Evolutionary conservation across 1,284 basidiomycete species (phyloP), one percentile per base, ranked within the genome.

Genomic region (Lignosus rhinocerotis): DNA sequence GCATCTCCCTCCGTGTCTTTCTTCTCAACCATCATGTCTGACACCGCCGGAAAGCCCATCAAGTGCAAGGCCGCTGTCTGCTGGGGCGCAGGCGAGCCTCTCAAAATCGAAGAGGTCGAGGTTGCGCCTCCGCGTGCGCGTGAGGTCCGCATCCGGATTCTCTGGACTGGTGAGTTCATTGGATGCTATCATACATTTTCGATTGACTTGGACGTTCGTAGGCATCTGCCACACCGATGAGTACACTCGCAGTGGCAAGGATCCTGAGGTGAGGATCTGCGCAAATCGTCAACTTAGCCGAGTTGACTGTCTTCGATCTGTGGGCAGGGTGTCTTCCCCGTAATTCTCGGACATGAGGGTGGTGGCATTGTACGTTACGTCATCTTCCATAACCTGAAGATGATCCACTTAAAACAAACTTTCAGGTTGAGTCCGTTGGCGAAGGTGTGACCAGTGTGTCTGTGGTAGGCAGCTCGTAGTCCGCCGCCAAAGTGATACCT

Each of bases 171-270:
- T 88, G 68, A 65, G 82, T 75, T 42, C 36, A 42, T 33, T 19
- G 33, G 14, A 42, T 52, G 17, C 11, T 21, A 34, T 14, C 42
- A 8, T 36, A 6, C n/a, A 10, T 21, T 0, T 14, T 4, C 31
- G 12, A 25, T 34, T 38, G 36, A 32, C 14, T 12, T 12, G 17
- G 14, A 34, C 16, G n/a, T 34, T 33, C 6, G 21, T 7, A 83
- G 94, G 96, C 67, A 91, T 99, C 73, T 99, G 97, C 79, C 96
- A 99, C 77, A 99, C 97, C 72, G 96, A 98, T 71, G 93, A 94
- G 73, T 98, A 96, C 80, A 96, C 95, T 58, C 90, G 96, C 71
- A 96, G 94, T 70, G 96, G 97, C 61, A 91, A 92, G 74, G 96
- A 99, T 74, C 88, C 96, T 41, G 96, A 99, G 83, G 89, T 88